These are phyloP conservation scores for Biscogniauxia sp. DNA, from an alignment of 2,329 filamentous ascomycete species.

Conservation along the genomic window DNA sequence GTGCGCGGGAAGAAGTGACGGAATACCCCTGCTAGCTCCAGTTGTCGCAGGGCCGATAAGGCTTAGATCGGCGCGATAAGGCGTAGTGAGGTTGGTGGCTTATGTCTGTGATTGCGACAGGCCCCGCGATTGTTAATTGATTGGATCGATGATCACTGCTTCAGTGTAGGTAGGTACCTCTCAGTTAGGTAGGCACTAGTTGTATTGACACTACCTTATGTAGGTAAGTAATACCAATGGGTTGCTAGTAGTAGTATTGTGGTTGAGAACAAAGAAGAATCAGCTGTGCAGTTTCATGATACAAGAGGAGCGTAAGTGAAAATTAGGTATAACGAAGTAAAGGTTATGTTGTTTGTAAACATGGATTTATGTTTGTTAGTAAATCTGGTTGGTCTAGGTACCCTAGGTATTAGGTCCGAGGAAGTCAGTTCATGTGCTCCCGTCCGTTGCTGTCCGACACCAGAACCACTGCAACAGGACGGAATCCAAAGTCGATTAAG, in stretches of 20 bases:
- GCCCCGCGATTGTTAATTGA: not conserved
- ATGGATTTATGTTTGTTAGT: not conserved
- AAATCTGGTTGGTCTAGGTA: not conserved
- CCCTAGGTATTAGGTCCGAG: too few relatives aligned
- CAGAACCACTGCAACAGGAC: not conserved
- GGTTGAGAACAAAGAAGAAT: not conserved
- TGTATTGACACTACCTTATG: too few relatives aligned
- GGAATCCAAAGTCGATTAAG: not conserved
- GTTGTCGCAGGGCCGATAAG: not conserved
- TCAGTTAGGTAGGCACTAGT: not conserved
- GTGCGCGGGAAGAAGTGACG: constrained; percentile 3
- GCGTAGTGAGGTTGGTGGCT: not conserved
- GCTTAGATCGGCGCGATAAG: not conserved
- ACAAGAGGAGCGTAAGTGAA: not conserved
- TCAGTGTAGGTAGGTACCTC: too few relatives aligned
- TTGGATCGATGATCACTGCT: not conserved
- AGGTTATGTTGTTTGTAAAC: not conserved
- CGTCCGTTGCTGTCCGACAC: not conserved
- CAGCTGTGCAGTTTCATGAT: not conserved
- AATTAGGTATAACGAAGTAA: not conserved
- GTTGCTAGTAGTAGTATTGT: too few relatives aligned
- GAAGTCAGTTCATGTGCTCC: not conserved
- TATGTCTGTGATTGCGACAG: not conserved
- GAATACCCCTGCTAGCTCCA: not conserved
- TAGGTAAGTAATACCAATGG: too few relatives aligned